Evolutionary conservation across 1,139 yeast species (phyloP).

Genomic region (Debaryomyces sp.): DNA sequence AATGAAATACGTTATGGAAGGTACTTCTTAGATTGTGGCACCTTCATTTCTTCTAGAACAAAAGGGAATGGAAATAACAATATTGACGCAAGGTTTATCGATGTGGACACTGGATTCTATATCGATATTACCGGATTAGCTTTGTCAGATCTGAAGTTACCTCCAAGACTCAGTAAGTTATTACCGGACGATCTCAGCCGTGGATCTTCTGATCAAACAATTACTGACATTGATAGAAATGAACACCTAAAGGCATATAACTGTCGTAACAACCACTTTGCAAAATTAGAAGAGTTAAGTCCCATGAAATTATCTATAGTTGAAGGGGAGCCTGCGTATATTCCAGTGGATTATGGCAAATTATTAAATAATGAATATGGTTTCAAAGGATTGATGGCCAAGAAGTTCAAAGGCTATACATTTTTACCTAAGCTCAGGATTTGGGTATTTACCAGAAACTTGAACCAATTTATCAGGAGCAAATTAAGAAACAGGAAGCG

Average conservation of each 20-base stretch:
- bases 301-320: conserved; percentile 33
- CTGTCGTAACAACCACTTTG: conserved; percentile 52
- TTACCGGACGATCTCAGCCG: conserved; percentile 14
- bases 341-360: conserved; percentile 32
- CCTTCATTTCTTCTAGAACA: conserved; percentile 35
- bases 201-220: conserved; percentile 12
- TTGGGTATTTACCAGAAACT: conserved; percentile 28
- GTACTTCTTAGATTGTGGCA: conserved; percentile 45
- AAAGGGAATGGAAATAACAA: conserved; percentile 54
- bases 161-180: conserved; percentile 28
- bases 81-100: conserved; percentile 83
- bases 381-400: conserved; percentile 21
- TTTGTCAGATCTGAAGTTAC: conserved; percentile 36
- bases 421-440: conserved; percentile 34
- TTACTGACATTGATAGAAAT: conserved; percentile 21
- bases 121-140: conserved; percentile 68
- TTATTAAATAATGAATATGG: conserved; percentile 34
- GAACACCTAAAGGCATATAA: conserved; percentile 34
- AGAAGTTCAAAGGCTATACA: conserved; percentile 29
- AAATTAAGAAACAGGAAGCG: conserved; percentile 10
- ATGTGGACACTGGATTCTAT: conserved; percentile 72
- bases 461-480: conserved; percentile 21
- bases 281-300: conserved; percentile 27
- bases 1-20: conserved; percentile 32
- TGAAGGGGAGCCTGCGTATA: conserved; percentile 38